These are phyloP conservation scores for Eutypella sp. DNA, from an alignment of 2,329 filamentous ascomycete species.

Conservation along the genomic window DNA sequence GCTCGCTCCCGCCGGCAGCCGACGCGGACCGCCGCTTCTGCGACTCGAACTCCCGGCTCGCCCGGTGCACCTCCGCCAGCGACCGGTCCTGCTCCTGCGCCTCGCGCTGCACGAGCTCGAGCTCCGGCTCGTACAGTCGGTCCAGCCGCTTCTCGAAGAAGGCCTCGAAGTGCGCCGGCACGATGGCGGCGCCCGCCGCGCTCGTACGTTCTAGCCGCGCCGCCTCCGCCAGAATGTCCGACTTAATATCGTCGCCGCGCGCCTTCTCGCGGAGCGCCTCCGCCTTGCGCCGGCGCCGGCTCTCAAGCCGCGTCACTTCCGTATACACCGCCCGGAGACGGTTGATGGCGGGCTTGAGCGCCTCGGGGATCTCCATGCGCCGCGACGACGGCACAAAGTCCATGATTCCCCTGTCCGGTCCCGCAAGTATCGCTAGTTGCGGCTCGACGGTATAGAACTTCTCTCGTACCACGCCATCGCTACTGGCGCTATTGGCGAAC, in stretches of 20 bases:
- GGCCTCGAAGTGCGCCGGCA: slow-evolving; percentile 84
- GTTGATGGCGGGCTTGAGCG: slow-evolving; percentile 73
- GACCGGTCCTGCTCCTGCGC: slow-evolving; percentile 70
- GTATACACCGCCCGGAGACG: slow-evolving; percentile 76
- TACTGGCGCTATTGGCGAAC: slow-evolving; percentile 59
- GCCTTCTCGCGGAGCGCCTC: slow-evolving; percentile 75
- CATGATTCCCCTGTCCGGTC: slow-evolving; percentile 75
- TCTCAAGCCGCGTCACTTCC: slow-evolving; percentile 79
- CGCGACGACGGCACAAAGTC: slow-evolving; percentile 86
- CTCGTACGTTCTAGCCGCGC: slow-evolving; percentile 80
- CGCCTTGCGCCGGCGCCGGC: slow-evolving; percentile 70
- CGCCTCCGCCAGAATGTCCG: slow-evolving; percentile 76
- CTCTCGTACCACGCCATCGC: slow-evolving; percentile 60
- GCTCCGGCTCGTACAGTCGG: slow-evolving; percentile 70
- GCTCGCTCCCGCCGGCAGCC: slow-evolving; percentile 64
- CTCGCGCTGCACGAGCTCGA: slow-evolving; percentile 67
- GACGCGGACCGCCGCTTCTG: slow-evolving; percentile 57
- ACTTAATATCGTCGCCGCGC: slow-evolving; percentile 82
- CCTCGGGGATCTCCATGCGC: slow-evolving; percentile 71
- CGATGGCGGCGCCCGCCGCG: slow-evolving; percentile 71
- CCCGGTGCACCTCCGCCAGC: slow-evolving; percentile 62
- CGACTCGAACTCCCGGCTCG: slow-evolving; percentile 72
- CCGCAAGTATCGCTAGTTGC: slow-evolving; percentile 69
- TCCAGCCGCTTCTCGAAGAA: slow-evolving; percentile 82
- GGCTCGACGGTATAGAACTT: slow-evolving; percentile 75